Evolutionary conservation across 2,329 filamentous ascomycete species (phyloP).

Genomic region (Penicillium sp.): DNA sequence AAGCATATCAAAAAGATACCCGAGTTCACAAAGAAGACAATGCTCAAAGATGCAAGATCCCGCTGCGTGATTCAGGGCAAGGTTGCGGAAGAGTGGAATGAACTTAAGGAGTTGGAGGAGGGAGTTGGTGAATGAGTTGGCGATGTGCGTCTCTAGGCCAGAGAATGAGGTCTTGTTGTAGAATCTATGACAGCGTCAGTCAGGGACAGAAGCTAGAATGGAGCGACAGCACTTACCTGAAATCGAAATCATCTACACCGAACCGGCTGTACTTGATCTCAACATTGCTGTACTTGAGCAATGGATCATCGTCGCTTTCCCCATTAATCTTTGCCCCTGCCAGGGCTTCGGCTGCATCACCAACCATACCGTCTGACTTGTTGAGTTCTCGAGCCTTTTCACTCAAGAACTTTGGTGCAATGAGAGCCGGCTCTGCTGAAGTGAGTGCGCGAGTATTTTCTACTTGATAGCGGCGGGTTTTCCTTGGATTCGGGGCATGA

Average conservation of each 20-base stretch:
- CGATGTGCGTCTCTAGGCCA: conserved; percentile 90
- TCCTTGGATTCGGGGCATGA: conserved; percentile 72
- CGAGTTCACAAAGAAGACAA: conserved; percentile 89
- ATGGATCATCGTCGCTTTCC: conserved; percentile 73
- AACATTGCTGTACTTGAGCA: conserved; percentile 84
- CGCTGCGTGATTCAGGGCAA: conserved; percentile 83
- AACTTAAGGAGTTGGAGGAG: conserved; percentile 89
- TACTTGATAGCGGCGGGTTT: conserved; percentile 72
- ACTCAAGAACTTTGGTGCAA: conserved; percentile 86
- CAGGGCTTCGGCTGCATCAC: conserved; percentile 61
- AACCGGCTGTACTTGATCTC: conserved; percentile 99
- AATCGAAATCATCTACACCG: conserved; percentile 98
- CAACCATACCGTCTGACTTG: conserved; percentile 40
- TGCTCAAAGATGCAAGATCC: conserved; percentile 76
- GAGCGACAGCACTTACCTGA: conserved; percentile 71
- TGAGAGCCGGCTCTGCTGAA: conserved; percentile 58
- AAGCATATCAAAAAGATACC: conserved; percentile 96
- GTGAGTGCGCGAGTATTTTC: conserved; percentile 68
- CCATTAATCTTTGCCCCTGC: conserved; percentile 66
- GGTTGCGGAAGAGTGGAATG: conserved; percentile 79
- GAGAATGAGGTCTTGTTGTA: conserved; percentile 93
- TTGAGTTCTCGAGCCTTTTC: conserved; percentile 73
- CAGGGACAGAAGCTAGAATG: conserved; percentile 68
- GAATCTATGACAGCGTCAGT: conserved; percentile 54
- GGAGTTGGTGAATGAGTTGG: conserved; percentile 93